A percentile compares a stretch with the other conserved stretches of the same genome.
These are phyloP conservation scores for Lolium rigidum DNA, from an alignment of 176 grass and related monocot species.

Conservation along the genomic window DNA sequence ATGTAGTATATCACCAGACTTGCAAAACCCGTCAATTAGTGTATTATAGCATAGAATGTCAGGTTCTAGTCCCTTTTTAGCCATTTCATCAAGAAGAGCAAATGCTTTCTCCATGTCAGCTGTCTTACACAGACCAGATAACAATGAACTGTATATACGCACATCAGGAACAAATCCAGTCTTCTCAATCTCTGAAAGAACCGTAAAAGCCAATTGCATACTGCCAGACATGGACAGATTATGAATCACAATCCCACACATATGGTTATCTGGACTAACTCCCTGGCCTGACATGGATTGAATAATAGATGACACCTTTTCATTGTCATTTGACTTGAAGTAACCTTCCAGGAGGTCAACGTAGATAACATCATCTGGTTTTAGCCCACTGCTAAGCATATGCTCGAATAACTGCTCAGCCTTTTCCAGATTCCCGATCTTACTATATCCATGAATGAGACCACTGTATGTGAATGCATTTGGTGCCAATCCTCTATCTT, in stretches of 20 bases:
- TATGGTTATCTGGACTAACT: conserved; percentile 47
- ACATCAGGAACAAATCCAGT: conserved; percentile 69
- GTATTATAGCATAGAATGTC: conserved; percentile 68
- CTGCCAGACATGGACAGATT: conserved; percentile 60
- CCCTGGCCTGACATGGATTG: conserved; percentile 60
- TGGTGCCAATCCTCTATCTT: conserved; percentile 58
- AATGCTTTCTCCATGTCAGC: conserved; percentile 61
- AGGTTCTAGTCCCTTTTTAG: conserved; percentile 64
- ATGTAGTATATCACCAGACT: conserved; percentile 59
- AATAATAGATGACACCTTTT: conserved; percentile 59
- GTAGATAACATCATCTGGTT: conserved; percentile 64
- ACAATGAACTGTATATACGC: conserved; percentile 66
- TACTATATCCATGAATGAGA: conserved; percentile 68
- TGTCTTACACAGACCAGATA: conserved; percentile 69
- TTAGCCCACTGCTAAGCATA: conserved; percentile 57
- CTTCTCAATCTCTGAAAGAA: conserved; percentile 63
- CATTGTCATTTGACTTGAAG: conserved; percentile 51
- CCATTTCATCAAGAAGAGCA: conserved; percentile 68
- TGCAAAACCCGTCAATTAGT: conserved; percentile 67
- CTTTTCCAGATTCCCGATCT: conserved; percentile 60
- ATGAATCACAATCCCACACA: conserved; percentile 66
- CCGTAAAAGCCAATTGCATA: conserved; percentile 61
- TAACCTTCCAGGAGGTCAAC: conserved; percentile 66
- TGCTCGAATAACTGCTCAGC: conserved; percentile 64
- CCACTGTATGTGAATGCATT: conserved; percentile 69